phyloP scores from a whole-genome alignment of 2,329 filamentous ascomycete species.

The Diaporthe ilicicola region DNA sequence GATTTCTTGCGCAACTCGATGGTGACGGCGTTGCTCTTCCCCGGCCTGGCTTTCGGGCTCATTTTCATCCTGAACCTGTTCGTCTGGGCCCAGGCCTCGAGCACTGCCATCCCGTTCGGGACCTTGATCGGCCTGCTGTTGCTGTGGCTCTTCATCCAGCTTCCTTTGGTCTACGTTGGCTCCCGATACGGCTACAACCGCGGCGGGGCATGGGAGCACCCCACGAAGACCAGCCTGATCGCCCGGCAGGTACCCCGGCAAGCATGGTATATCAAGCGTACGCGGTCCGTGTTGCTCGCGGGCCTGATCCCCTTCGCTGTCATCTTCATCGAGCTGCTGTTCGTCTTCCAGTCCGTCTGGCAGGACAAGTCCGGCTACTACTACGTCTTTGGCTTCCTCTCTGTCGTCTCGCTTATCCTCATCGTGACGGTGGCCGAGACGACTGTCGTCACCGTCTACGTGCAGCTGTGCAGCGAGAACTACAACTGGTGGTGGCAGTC shows the following conservation, averaged over 20 bases:
- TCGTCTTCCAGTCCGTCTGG: conserved; percentile 88
- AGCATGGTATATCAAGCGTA: conserved; percentile 75
- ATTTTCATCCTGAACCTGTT: conserved; percentile 87
- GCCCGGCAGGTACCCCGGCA: conserved; percentile 78
- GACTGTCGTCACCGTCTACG: conserved; percentile 83
- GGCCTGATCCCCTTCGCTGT: conserved; percentile 86
- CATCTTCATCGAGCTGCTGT: conserved; percentile 86
- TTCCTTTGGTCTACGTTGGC: conserved; percentile 83
- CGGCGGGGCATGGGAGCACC: conserved; percentile 78
- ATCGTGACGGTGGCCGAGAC: conserved; percentile 83
- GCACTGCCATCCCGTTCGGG: conserved; percentile 84
- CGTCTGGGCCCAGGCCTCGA: conserved; percentile 89
- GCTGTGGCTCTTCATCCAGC: conserved; percentile 86
- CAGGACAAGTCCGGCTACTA: conserved; percentile 93
- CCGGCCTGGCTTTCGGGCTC: conserved; percentile 77
- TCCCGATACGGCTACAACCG: conserved; percentile 79
- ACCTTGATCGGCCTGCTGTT: conserved; percentile 77
- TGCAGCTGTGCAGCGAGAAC: conserved; percentile 85
- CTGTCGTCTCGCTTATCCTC: conserved; percentile 76
- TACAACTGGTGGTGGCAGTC: conserved; percentile 95
- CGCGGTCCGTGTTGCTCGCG: conserved; percentile 73
- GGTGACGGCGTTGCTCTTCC: conserved; percentile 80
- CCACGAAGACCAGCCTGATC: conserved; percentile 77
- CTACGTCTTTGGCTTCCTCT: conserved; percentile 88
- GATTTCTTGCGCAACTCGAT: conserved; percentile 80